phyloP scores from a whole-genome alignment of 805 yeast genomes.

The Wickerhamomyces canadensis region DNA sequence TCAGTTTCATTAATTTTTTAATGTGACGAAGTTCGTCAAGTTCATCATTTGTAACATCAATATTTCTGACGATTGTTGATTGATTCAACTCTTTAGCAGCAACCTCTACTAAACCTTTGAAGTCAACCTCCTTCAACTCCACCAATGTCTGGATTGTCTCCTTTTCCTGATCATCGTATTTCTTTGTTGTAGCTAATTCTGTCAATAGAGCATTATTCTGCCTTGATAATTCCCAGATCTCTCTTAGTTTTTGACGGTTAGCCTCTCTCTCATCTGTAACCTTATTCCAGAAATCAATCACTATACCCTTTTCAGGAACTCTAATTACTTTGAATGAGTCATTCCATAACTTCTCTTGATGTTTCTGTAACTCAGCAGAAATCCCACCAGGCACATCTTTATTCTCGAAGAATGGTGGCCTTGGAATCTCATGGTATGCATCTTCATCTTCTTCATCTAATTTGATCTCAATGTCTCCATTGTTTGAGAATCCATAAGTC shows the following conservation, averaged over 20 bases:
- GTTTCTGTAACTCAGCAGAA: slow-evolving; percentile 26
- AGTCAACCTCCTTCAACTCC: slow-evolving; percentile 33
- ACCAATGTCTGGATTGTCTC: slow-evolving; percentile 29
- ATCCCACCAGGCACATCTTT: slow-evolving; percentile 30
- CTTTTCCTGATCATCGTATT: slow-evolving; percentile 24
- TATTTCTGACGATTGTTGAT: slow-evolving; percentile 17
- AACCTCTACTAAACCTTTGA: slow-evolving; percentile 42
- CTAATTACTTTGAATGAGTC: slow-evolving; percentile 48
- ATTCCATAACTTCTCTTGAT: slow-evolving; percentile 22
- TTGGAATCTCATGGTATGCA: slow-evolving; percentile 26
- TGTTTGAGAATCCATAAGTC: slow-evolving; percentile 42
- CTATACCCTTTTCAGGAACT: slow-evolving; percentile 61
- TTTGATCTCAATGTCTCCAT: slow-evolving; percentile 55
- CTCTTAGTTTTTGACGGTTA: slow-evolving; percentile 29
- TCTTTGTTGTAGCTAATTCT: slow-evolving; percentile 21
- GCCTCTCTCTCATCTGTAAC: slow-evolving; percentile 32
- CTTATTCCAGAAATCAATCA: slow-evolving; percentile 61
- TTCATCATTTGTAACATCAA: slow-evolving; percentile 30
- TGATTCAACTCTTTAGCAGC: slow-evolving; percentile 25
- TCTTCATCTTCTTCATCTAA: slow-evolving; percentile 34
- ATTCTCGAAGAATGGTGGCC: slow-evolving; percentile 32
- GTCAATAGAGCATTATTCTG: slow-evolving; percentile 33
- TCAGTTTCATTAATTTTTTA: slow-evolving; percentile 55
- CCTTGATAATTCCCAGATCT: slow-evolving; percentile 27
- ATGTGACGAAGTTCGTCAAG: slow-evolving; percentile 47